phyloP scores from a whole-genome alignment of 441 rosid species.

The Mallotus japonicus region DNA sequence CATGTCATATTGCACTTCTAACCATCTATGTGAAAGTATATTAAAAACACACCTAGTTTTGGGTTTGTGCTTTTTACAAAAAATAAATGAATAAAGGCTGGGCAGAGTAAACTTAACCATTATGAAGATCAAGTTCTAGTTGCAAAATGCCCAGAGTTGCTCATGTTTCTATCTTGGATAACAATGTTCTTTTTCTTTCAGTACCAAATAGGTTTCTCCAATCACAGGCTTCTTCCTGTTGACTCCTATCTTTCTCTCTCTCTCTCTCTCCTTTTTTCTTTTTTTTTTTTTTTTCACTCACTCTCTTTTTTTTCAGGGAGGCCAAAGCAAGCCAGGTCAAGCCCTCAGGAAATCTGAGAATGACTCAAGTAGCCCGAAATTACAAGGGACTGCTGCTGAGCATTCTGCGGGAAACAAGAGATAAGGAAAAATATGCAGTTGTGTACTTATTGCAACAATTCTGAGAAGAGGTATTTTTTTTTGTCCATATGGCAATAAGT shows the following conservation, averaged over 20 bases:
- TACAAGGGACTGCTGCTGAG: conserved; percentile 36
- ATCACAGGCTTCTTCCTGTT: conserved; percentile 18
- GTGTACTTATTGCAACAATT: neutral
- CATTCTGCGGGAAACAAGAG: conserved; percentile 38
- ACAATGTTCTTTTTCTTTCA: neutral
- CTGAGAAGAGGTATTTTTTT: conserved; percentile 8
- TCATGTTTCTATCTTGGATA: neutral
- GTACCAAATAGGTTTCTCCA: neutral
- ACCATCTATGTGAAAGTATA: neutral
- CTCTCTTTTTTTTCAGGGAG: conserved; percentile 39
- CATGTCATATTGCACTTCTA: neutral
- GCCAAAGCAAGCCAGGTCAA: conserved; percentile 50
- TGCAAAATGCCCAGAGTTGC: neutral
- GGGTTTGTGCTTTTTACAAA: neutral
- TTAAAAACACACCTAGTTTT: neutral
- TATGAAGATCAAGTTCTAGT: neutral
- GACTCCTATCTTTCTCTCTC: too few relatives aligned
- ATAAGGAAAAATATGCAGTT: conserved; percentile 8
- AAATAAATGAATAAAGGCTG: neutral
- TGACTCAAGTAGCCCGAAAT: conserved; percentile 41
- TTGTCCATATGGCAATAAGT: neutral
- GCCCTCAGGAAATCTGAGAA: conserved; percentile 47
- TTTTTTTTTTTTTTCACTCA: too few relatives aligned
- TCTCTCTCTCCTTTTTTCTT: too few relatives aligned
- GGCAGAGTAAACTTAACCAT: neutral